A percentile compares a stretch with the other conserved stretches of the same genome.
Evolutionary conservation across 345 rosid species (phyloP).

Genomic region (Turnera subulata): DNA sequence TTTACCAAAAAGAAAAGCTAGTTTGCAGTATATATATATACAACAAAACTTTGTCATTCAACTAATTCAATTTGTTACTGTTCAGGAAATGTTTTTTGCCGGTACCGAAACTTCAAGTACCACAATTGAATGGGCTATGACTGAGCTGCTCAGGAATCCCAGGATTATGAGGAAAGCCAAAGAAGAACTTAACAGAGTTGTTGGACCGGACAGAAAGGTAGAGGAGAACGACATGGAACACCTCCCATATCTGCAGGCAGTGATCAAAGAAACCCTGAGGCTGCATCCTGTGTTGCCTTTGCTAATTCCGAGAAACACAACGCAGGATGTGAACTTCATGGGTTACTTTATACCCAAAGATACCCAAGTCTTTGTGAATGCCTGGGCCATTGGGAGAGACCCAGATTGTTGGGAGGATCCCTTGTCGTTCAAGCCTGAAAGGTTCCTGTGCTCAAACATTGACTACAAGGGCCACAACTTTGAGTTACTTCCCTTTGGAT

Average conservation of each 20-base stretch:
- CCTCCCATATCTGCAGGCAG: conserved; percentile 11
- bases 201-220: conserved; percentile 5
- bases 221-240: conserved; percentile 13
- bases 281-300: conserved; percentile 11
- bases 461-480: conserved; percentile 15
- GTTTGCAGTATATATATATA: no score
- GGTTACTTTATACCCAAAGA: conserved; percentile 10
- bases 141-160: conserved; percentile 15
- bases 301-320: conserved; percentile 4
- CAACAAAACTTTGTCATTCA: no score
- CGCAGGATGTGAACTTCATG: conserved; percentile 11
- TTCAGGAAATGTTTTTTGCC: conserved; percentile 14
- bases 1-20: no score
- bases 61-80: no score
- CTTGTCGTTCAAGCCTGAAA: conserved; percentile 14
- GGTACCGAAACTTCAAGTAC: conserved; percentile 18
- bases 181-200: conserved; percentile 14
- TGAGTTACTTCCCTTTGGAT: conserved; percentile 16
- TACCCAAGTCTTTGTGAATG: conserved; percentile 16
- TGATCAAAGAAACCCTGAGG: conserved; percentile 7
- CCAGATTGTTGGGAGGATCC: conserved; percentile 18
- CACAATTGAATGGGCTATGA: no score
- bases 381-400: conserved; percentile 21
- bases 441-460: conserved; percentile 14
- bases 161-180: conserved; percentile 8